A percentile compares a stretch with the other conserved stretches of the same genome.
Conservation (phyloP, 352 stramenopile species). For the Nothophytophthora sp. region DNA sequence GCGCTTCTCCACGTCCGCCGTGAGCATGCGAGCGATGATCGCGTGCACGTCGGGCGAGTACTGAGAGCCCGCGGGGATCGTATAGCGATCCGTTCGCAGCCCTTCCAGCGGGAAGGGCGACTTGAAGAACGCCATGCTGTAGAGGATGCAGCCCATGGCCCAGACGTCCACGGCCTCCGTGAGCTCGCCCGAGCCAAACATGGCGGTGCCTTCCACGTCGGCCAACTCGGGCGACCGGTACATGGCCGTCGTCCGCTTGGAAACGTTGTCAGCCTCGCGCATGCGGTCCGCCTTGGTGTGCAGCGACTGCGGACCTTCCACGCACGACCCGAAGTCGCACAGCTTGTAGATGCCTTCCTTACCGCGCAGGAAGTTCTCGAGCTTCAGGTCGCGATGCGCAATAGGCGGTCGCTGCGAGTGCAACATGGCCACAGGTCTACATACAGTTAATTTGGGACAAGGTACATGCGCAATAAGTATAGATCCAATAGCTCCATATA, state of each 20-base stretch:
- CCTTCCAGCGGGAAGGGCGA: constrained; percentile 96
- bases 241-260: constrained; percentile 97
- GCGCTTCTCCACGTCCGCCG: constrained; percentile 87
- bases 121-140: constrained; percentile 95
- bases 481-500: too few species aligned
- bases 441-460: constrained; percentile 1
- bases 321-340: constrained; percentile 95
- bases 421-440: constrained; percentile 59
- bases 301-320: constrained; percentile 75
- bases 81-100: constrained; percentile 94
- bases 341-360: constrained; percentile 92
- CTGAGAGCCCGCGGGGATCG: constrained; percentile 88
- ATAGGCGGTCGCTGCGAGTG: constrained; percentile 89
- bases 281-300: constrained; percentile 84
- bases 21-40: constrained; percentile 93
- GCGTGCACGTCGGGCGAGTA: constrained; percentile 90
- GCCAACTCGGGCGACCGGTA: constrained; percentile 97
- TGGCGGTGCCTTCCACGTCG: constrained; percentile 90
- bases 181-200: constrained; percentile 93
- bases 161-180: constrained; percentile 94
- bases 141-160: constrained; percentile 96
- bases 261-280: constrained; percentile 93
- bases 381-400: constrained; percentile 96
- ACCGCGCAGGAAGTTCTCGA: constrained; percentile 96
- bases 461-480: constrained; percentile 8